Base-by-base conservation (phyloP, 345 rosid genomes). In the Boechera retrofracta region DNA sequence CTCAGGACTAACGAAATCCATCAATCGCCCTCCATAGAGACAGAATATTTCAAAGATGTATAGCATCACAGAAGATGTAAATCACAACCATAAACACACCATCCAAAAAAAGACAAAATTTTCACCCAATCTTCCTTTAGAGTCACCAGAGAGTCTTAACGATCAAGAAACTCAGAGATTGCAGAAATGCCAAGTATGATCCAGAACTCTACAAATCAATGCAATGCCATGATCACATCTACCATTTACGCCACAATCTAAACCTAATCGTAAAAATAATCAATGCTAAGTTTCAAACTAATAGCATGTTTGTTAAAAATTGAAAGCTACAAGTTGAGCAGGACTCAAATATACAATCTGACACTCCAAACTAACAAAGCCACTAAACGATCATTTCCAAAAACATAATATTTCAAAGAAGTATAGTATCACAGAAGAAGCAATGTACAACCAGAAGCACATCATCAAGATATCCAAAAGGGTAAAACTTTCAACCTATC, bases 221-320 rank as follows among this genome's bases (percentile, higher is more conserved):
- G 35, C 75, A 45, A 58, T 71, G 57, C 47, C 24, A 59, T 41
- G 3, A 39, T 38, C 62, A 62, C 69, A 60, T 60, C 35, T 6
- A 55, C 47, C 41, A 55, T 10, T 39, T 55, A 55, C 10, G 2
- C 28, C 57, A 1, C 64, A 69, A 41, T 15, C 62, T 36, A 51
- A 68, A 4, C 60, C 36, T 2, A 31, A 47, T 10, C 29, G 1
- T 49, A 24, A 33, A 2, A 64, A 9, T 62, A 47, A 2, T 45
- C 29, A 64, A 64, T 31, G 7, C 72, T 24, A 67, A 24, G 24
- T 21, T 2, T 4, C 32, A 51, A 52, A 52, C 9, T 10, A 31
- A 47, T 5, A n/a, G 7, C 52, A 63, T 1, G 15, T 26, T 24
- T 18, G 2, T 13, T 12, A 42, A 42, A 41, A 24, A 45, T 5